Evolutionary conservation across 257 asterid species (phyloP).

Genomic region (Lavandula angustifolia): DNA sequence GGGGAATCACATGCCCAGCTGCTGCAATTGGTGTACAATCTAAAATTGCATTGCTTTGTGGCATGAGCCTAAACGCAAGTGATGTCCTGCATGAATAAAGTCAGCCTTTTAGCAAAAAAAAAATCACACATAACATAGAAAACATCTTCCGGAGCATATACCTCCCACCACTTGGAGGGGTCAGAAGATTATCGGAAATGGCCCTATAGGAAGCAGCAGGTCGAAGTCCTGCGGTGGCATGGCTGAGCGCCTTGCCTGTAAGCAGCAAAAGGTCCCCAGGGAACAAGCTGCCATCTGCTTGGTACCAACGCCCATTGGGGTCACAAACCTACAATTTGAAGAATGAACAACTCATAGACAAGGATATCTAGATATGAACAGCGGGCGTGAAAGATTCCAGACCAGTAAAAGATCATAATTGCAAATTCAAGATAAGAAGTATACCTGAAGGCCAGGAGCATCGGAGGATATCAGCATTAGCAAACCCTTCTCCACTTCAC

Average conservation of each 20-base stretch:
- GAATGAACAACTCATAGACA: conserved; percentile 33
- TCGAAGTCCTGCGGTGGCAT: conserved; percentile 87
- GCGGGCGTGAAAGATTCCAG: neutral
- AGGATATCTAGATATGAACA: conserved; percentile 11
- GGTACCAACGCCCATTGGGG: conserved; percentile 94
- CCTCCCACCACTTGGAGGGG: conserved; percentile 67
- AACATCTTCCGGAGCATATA: conserved; percentile 34
- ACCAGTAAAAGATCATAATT: conserved; percentile 18
- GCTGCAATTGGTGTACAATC: conserved; percentile 84
- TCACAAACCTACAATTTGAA: conserved; percentile 72
- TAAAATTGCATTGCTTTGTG: conserved; percentile 87
- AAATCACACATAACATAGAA: conserved; percentile 25
- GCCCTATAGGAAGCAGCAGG: conserved; percentile 74
- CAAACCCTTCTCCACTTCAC: conserved; percentile 85
- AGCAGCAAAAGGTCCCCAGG: conserved; percentile 85
- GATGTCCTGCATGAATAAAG: conserved; percentile 71
- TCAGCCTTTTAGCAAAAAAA: conserved; percentile 32
- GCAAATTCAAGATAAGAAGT: conserved; percentile 18
- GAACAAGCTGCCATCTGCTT: conserved; percentile 72
- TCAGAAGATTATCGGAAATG: conserved; percentile 49
- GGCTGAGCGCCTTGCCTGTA: conserved; percentile 96
- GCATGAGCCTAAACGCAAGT: conserved; percentile 87
- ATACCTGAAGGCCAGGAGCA: conserved; percentile 87
- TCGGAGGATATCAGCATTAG: conserved; percentile 80
- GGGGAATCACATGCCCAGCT: conserved; percentile 95